Percentiles rank a stretch among this genome's conserved stretches.
Conservation (phyloP, 169 alveolate genomes). For the Eimeria maxima region DNA sequence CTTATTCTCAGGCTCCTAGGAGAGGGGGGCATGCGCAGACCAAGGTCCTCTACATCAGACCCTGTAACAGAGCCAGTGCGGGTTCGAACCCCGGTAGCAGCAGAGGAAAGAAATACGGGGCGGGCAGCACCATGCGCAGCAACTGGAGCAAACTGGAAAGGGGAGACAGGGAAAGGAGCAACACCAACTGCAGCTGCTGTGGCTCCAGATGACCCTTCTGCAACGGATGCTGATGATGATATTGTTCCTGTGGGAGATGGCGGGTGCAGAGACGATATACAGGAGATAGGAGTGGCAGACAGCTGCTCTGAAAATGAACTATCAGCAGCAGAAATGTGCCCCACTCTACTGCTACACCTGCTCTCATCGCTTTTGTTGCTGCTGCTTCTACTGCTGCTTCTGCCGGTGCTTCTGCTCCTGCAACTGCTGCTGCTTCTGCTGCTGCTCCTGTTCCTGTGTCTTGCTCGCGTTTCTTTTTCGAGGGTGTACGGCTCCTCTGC, state of each 20-base stretch:
- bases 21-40: constrained; percentile 40
- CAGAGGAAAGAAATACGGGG: not conserved
- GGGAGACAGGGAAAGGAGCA: not conserved
- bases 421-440: constrained; percentile 28
- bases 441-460: not conserved
- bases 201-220: not conserved
- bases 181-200: not conserved
- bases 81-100: not conserved
- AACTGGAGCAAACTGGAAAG: not conserved
- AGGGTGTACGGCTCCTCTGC: not conserved
- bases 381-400: constrained; percentile 47
- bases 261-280: constrained; percentile 36
- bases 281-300: not conserved
- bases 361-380: not conserved
- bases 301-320: not conserved
- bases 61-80: not conserved
- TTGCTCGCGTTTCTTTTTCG: not conserved
- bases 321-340: not conserved
- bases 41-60: not conserved
- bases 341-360: not conserved
- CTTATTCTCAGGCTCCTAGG: not conserved
- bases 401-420: constrained; percentile 31
- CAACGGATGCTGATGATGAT: not conserved
- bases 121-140: not conserved
- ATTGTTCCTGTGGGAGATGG: not conserved